Percentiles rank a stretch among this genome's conserved stretches.
Evolutionary conservation across 192 early-diverging fungal species (phyloP).

Genomic region (Coemansia sp.): DNA sequence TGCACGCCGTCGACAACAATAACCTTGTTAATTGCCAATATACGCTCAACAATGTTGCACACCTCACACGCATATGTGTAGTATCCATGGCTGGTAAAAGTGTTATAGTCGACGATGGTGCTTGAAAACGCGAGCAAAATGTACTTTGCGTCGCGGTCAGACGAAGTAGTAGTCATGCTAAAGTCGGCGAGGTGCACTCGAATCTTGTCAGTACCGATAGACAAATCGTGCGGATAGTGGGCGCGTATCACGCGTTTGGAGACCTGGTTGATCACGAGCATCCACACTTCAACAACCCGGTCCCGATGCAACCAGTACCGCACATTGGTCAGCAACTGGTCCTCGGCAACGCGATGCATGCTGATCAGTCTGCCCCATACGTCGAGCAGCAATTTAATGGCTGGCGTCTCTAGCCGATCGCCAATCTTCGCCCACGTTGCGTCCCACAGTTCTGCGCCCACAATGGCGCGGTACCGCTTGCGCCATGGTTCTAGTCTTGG

Average conservation of each 20-base stretch:
- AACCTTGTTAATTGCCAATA: conserved; percentile 17
- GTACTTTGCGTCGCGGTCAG: conserved; percentile 13
- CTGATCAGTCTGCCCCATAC: conserved; percentile 32
- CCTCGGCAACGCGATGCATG: conserved; percentile 4
- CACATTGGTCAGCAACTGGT: conserved; percentile 12
- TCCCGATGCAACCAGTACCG: conserved; percentile 45
- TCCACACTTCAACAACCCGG: conserved; percentile 27
- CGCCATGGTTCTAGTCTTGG: conserved; percentile 28
- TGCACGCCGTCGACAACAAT: conserved; percentile 17
- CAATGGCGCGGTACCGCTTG: conserved; percentile 20
- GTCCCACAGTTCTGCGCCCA: conserved; percentile 43
- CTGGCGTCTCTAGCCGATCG: conserved; percentile 38
- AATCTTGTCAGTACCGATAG: conserved; percentile 6
- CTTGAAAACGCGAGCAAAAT: conserved; percentile 17
- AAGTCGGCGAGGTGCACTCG: conserved; percentile 26
- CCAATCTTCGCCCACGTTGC: conserved; percentile 46
- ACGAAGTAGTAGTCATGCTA: conserved; percentile 14
- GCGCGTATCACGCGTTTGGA: conserved; percentile 18
- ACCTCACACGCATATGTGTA: conserved; percentile 19
- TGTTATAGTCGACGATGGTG: conserved; percentile 16
- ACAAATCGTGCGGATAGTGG: conserved; percentile 30
- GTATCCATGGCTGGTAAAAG: conserved; percentile 21
- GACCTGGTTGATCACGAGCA: conserved; percentile 24
- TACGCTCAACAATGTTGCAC: conserved; percentile 21
- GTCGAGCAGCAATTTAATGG: conserved; percentile 39